phyloP scores from a whole-genome alignment of 2,329 filamentous ascomycete genomes.

The Zasmidium angulare region DNA sequence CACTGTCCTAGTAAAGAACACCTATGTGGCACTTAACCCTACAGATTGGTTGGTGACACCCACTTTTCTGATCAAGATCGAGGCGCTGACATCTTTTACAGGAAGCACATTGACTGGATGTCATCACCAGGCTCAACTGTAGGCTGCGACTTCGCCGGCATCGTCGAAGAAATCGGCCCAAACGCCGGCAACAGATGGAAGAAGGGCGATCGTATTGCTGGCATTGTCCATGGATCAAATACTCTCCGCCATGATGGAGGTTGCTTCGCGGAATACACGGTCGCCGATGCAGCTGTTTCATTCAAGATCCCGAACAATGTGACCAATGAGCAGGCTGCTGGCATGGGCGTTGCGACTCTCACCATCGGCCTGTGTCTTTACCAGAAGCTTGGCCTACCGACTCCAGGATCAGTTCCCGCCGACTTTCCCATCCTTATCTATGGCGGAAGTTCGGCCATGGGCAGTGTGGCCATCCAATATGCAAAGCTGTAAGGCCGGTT shows the following conservation, averaged over 20 bases:
- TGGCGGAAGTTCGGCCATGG: slow-evolving; percentile 38
- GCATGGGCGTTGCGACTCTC: slow-evolving; percentile 46
- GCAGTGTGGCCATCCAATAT: slow-evolving; percentile 35
- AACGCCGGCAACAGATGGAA: slow-evolving; percentile 33
- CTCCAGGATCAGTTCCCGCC: slow-evolving; percentile 31
- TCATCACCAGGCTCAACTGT: slow-evolving; percentile 11
- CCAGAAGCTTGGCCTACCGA: slow-evolving; percentile 40
- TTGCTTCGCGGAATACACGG: slow-evolving; percentile 38
- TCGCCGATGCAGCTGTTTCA: slow-evolving; percentile 30
- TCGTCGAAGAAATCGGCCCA: slow-evolving; percentile 36
- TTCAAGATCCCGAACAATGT: slow-evolving; percentile 41
- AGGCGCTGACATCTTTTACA: background rate
- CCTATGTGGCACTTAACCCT: slow-evolving; percentile 55
- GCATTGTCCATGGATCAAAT: slow-evolving; percentile 32
- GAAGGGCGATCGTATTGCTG: slow-evolving; percentile 31
- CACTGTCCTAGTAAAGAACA: slow-evolving; percentile 55
- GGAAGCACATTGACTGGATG: background rate
- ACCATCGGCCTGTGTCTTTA: slow-evolving; percentile 46
- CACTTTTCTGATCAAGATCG: background rate
- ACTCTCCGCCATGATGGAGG: slow-evolving; percentile 23
- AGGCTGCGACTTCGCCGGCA: slow-evolving; percentile 41
- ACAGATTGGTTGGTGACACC: slow-evolving; percentile 48
- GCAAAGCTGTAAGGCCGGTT: slow-evolving; percentile 20
- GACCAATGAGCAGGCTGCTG: slow-evolving; percentile 40
- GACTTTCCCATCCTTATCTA: slow-evolving; percentile 41